phyloP scores from a whole-genome alignment of 2,329 filamentous ascomycete genomes.

The Biscogniauxia sp. region DNA sequence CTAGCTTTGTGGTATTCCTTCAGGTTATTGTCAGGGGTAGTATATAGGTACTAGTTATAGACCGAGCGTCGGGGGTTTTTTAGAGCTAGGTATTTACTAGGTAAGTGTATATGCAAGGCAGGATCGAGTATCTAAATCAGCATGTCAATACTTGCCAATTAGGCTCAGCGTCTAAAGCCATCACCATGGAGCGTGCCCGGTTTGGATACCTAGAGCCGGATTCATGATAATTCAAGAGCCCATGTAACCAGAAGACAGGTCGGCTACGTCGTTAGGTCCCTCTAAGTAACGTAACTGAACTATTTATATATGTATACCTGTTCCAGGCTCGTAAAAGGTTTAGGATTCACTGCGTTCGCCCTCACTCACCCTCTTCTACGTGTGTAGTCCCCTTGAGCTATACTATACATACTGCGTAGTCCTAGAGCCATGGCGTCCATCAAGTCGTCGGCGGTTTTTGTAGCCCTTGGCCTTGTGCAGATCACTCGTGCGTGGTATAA shows the following conservation, averaged over 20 bases:
- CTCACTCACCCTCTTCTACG: not conserved
- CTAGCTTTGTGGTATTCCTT: not conserved
- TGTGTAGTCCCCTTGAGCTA: not conserved
- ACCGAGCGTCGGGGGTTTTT: not conserved
- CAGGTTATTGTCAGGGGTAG: not conserved
- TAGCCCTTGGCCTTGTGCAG: conserved; percentile 37
- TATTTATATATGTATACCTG: not conserved
- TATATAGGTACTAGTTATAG: not conserved
- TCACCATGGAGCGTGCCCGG: not conserved
- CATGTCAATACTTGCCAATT: not conserved
- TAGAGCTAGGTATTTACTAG: not conserved
- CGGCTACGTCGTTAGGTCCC: not conserved
- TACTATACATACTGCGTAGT: not conserved
- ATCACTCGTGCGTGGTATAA: conserved; percentile 41
- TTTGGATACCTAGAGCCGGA: not conserved
- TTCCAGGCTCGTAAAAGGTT: not conserved
- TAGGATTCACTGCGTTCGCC: not conserved
- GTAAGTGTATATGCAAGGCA: not conserved
- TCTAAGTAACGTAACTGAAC: not conserved
- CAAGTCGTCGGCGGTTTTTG: conserved; percentile 35
- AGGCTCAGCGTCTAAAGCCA: not conserved
- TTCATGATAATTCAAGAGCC: not conserved
- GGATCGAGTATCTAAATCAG: not conserved
- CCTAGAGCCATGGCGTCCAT: conserved; percentile 31
- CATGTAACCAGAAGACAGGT: not conserved